Evolutionary conservation across 2,329 filamentous ascomycete species (phyloP).

Genomic region (Fusarium robinianum): DNA sequence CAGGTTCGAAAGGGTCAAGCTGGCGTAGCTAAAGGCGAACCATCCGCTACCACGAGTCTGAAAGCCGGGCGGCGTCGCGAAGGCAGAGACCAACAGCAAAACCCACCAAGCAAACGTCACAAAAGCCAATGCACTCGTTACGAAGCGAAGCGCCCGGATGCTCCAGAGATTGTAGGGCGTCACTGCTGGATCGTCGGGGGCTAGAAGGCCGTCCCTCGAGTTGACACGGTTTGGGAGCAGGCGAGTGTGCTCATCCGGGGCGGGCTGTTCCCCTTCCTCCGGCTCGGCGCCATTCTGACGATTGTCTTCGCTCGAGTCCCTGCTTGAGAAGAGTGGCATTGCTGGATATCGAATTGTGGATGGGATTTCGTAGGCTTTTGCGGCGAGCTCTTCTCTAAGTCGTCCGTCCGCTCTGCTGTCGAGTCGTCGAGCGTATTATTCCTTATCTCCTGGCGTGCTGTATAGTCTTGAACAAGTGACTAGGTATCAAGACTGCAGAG

Average conservation of each 20-base stretch:
- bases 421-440: no score
- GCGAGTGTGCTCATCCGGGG: slow-evolving; percentile 61
- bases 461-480: no score
- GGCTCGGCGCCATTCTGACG: slow-evolving; percentile 15
- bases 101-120: slow-evolving; percentile 92
- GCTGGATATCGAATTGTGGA: slow-evolving; percentile 6
- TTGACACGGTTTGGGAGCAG: slow-evolving; percentile 72
- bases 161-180: slow-evolving; percentile 95
- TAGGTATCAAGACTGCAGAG: slow-evolving; percentile 11
- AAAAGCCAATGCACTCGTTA: slow-evolving; percentile 76
- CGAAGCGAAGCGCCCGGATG: slow-evolving; percentile 76
- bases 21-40: slow-evolving; percentile 83
- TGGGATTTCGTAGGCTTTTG: no score
- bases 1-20: slow-evolving; percentile 75
- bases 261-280: slow-evolving; percentile 36
- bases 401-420: no score
- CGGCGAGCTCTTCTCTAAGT: no score
- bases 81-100: slow-evolving; percentile 82
- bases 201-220: slow-evolving; percentile 45
- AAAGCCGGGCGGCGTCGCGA: slow-evolving; percentile 86
- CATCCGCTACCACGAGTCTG: slow-evolving; percentile 90
- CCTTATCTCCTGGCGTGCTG: no score
- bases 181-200: slow-evolving; percentile 57
- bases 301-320: slow-evolving; percentile 25
- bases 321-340: slow-evolving; percentile 44